Conservation (phyloP, 495 filamentous ascomycete genomes). For the Talaromyces thailandensis region DNA sequence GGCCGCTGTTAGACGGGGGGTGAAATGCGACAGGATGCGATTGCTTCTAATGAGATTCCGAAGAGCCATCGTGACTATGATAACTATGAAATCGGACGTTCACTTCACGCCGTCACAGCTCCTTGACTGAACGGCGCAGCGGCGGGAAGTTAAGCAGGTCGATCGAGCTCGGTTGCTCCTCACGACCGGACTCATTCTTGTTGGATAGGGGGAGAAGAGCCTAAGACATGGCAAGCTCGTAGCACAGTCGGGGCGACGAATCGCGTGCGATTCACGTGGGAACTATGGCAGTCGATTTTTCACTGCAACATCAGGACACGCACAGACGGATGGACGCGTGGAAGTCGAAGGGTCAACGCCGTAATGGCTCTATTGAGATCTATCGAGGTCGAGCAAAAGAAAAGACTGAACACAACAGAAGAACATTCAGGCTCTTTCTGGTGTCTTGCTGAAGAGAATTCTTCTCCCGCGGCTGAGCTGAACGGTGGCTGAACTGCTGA, state of each 20-base stretch:
- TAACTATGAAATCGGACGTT: neutral
- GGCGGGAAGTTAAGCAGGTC: neutral
- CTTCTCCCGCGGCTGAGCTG: neutral
- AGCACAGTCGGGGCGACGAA: neutral
- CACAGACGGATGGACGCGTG: neutral
- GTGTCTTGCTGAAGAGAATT: neutral
- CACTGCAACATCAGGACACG: neutral
- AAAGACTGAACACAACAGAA: neutral
- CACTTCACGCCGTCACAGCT: neutral
- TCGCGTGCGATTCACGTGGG: neutral
- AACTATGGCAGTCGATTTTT: neutral
- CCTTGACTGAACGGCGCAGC: neutral
- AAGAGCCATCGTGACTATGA: neutral
- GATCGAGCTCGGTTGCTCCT: neutral
- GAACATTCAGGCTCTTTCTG: neutral
- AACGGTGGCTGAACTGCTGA: neutral
- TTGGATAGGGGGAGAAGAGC: neutral
- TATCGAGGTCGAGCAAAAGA: neutral
- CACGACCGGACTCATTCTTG: neutral
- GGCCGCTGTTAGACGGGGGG: constrained; percentile 1
- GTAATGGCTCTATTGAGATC: neutral
- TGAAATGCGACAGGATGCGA: constrained; percentile 6
- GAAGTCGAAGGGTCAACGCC: neutral
- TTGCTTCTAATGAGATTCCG: neutral
- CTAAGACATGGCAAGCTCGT: neutral